Base-by-base conservation (phyloP, 805 yeast species). In the Vanderwaltozyma tropicalis region DNA sequence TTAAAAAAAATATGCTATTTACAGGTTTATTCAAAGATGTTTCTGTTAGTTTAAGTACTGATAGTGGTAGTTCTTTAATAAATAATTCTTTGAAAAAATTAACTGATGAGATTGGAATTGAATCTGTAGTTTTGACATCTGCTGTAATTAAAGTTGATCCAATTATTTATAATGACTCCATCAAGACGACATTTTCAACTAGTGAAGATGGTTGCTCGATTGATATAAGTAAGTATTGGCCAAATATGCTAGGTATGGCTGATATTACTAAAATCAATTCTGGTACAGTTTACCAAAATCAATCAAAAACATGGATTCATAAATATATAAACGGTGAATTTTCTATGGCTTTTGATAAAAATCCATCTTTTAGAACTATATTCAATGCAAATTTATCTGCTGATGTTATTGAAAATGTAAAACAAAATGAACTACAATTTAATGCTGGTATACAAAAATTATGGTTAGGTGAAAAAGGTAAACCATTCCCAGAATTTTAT, bases 241-340 rank as follows among this genome's bases (percentile, higher is more conserved):
- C 63, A 43, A 78, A 78, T 50, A 56, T 67, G 5, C 63, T 76
- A 32, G 82, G 82, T 10, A 72, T 74, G 28, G 81, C 80, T 0
- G 81, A 76, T 49, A 57, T 63, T 2, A 52, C 76, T 20, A 55
- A 68, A 12, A 44, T 71, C 2, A 70, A 71, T 36, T 58, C 68
- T 44, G 72, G 69, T 53, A 55, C 59, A 52, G 70, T 62, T 60
- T 75, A 50, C 63, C 68, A 70, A 34, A 67, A 67, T 40, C 74
- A 67, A 35, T 56, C 63, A 37, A 70, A 61, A 52, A 63, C 44
- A 59, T 64, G 61, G 42, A 64, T 60, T 54, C 63, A 62, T 46
- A 75, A 67, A 74, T 67, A 52, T 44, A 66, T 69, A 52, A 76
- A 69, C 61, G 62, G 68, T n/a, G 47, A 46, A 44, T 64, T 62